Conservation (phyloP, 768 basidiomycete species). For the Termitomyces sp. region DNA sequence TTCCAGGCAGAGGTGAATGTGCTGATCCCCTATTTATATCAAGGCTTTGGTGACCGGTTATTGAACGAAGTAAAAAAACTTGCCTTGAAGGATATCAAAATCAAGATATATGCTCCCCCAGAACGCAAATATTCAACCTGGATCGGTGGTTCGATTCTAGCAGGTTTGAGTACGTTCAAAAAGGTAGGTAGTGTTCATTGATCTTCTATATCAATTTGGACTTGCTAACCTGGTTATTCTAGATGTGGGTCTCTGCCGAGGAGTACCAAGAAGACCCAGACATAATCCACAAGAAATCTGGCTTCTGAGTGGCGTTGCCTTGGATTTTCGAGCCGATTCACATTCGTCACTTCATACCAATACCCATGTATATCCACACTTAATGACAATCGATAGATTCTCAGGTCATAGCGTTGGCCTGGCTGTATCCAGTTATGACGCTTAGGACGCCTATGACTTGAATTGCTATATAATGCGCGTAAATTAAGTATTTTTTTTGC, state of each 20-base stretch:
- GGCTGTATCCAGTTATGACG: neutral
- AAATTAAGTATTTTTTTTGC: neutral
- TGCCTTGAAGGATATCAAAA: constrained; percentile 93
- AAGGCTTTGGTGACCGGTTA: constrained; percentile 93
- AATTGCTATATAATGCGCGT: too few relatives aligned
- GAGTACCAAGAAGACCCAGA: constrained; percentile 99
- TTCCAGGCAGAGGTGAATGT: constrained; percentile 4
- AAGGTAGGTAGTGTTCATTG: constrained; percentile 71
- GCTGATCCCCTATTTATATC: constrained; percentile 5
- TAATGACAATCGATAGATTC: constrained; percentile 5
- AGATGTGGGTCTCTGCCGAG: constrained; percentile 99
- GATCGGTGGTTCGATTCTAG: constrained; percentile 97
- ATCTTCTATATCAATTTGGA: constrained; percentile 7
- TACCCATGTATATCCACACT: constrained; percentile 25
- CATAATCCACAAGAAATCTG: constrained; percentile 94
- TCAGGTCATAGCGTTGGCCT: neutral
- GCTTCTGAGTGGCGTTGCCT: constrained; percentile 49
- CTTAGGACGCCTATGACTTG: neutral
- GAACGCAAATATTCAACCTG: constrained; percentile 97
- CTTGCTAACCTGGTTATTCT: constrained; percentile 11
- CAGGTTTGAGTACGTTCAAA: constrained; percentile 95
- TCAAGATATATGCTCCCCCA: constrained; percentile 99
- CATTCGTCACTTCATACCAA: constrained; percentile 18
- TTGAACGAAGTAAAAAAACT: constrained; percentile 96
- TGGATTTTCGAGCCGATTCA: constrained; percentile 16